Base-by-base conservation (phyloP, 257 asterid genomes). In the Echites panduratus region DNA sequence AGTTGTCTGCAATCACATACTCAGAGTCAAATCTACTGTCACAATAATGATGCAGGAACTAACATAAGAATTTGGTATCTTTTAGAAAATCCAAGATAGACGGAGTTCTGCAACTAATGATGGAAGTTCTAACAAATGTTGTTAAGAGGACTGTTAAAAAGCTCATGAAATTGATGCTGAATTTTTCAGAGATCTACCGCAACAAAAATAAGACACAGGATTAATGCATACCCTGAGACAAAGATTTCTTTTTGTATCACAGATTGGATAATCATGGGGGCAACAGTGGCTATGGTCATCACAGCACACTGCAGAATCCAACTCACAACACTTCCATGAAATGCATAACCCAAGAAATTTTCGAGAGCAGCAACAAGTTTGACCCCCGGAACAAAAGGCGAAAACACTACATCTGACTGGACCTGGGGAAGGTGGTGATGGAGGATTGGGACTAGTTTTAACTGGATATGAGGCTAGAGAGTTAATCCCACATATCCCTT, bases 371-470 rank as follows among this genome's bases (percentile, higher is more conserved):
- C 99, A 95, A 63, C 99, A 95, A 2, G 98, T 92, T 77, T 92
- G 96, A n/a, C 90, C 91, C 11, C 73, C 82, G 5, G 85, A 57
- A 72, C 99, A 95, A 68, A 79, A 89, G 22, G 90, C 79, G 77
- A 95, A 87, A 48, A 82, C 50, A n/a, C 75, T 85, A 45, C 99
- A 95, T 73, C 52, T 86, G 20, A 82, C 79, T 0, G 99, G 99
- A 8, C 74, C 80, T 0, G 99, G 99, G 22, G 87, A 2, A 0
- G 97, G 97, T 40, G 90, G 54, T 44, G 96, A 87, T 0, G 97
- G 97, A 24, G 99, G 99, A 78, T 94, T 94, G 14, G 97, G 89
- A 82, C 89, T 85, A 65, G 89, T 92, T 81, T 95, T 95, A 62
- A 89, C 79, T 2, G 99, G 99, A 80, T 92, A 95, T 1, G 98